Evolutionary conservation across 2,329 filamentous ascomycete genomes (phyloP).

Genomic region (Microcyclospora pomicola): DNA sequence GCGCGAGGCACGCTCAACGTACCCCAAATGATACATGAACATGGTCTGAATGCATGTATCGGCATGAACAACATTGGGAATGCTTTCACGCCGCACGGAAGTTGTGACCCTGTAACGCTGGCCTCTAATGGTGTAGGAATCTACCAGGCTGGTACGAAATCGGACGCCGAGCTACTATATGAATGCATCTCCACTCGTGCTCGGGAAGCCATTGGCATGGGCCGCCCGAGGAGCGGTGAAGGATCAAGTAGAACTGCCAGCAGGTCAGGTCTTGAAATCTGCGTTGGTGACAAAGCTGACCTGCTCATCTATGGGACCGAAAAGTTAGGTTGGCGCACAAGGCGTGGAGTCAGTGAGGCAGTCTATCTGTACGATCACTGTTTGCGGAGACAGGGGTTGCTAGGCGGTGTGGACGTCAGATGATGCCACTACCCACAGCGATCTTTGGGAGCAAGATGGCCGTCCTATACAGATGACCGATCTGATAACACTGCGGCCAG

Average conservation of each 20-base stretch:
- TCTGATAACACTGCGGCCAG: no score
- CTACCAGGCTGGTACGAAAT: constrained; percentile 51
- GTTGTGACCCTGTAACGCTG: constrained; percentile 49
- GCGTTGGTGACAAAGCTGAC: constrained; percentile 27
- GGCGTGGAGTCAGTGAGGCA: constrained; percentile 29
- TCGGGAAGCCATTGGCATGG: constrained; percentile 19
- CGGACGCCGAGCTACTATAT: constrained; percentile 45
- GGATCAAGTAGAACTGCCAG: constrained; percentile 21
- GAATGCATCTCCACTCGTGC: constrained; percentile 28
- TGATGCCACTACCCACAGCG: no score
- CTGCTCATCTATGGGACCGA: constrained; percentile 29
- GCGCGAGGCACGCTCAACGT: constrained; percentile 49
- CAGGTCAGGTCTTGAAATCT: constrained; percentile 17
- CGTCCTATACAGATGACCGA: no score
- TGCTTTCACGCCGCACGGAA: constrained; percentile 58
- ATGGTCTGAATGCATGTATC: constrained; percentile 46
- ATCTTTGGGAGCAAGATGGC: no score
- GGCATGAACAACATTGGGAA: constrained; percentile 62
- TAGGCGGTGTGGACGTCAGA: constrained; percentile 3
- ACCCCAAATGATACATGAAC: constrained; percentile 44
- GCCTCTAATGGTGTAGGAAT: constrained; percentile 51
- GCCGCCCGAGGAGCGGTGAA: constrained; percentile 29
- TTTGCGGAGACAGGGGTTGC: constrained; percentile 7
- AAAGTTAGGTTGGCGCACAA: constrained; percentile 26
- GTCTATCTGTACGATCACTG: constrained; percentile 31